Percentiles rank a stretch among this genome's conserved stretches.
These are phyloP conservation scores for Rhodomyrtus tomentosa DNA, from an alignment of 345 rosid species.

Conservation along the genomic window DNA sequence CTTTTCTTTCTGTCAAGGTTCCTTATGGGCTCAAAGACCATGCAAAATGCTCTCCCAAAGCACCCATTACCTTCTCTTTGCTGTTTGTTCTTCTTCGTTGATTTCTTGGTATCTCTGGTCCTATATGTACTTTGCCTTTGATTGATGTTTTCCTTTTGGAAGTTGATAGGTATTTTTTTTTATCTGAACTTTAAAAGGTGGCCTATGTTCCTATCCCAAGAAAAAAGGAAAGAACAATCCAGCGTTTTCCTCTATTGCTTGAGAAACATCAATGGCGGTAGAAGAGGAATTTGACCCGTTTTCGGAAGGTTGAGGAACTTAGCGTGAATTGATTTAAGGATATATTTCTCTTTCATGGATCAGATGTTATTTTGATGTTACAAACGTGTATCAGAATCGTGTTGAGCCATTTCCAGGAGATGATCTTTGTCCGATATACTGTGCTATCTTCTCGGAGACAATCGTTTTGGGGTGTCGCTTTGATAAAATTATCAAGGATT, in stretches of 20 bases:
- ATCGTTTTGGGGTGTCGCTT: neutral
- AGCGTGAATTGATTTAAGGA: neutral
- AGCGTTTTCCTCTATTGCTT: neutral
- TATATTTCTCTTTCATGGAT: neutral
- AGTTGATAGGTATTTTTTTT: neutral
- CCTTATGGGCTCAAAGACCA: neutral
- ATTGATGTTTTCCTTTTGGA: neutral
- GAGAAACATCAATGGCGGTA: neutral
- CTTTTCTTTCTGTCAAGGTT: neutral
- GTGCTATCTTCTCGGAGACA: neutral
- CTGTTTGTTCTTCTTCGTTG: neutral
- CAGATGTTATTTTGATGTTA: neutral
- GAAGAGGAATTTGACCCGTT: neutral
- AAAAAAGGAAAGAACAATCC: neutral
- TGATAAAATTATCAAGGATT: neutral
- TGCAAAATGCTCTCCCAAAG: neutral
- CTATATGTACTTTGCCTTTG: neutral
- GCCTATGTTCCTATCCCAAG: neutral
- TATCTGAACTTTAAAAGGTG: neutral
- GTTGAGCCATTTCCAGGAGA: neutral
- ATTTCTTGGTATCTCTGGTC: neutral
- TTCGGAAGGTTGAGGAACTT: neutral
- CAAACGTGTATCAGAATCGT: neutral
- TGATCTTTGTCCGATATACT: neutral
- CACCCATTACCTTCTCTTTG: neutral